Percentiles rank a stretch among this genome's conserved stretches.
Evolutionary conservation across 1,284 basidiomycete genomes (phyloP).

Genomic region (Rhodotorula sp.): DNA sequence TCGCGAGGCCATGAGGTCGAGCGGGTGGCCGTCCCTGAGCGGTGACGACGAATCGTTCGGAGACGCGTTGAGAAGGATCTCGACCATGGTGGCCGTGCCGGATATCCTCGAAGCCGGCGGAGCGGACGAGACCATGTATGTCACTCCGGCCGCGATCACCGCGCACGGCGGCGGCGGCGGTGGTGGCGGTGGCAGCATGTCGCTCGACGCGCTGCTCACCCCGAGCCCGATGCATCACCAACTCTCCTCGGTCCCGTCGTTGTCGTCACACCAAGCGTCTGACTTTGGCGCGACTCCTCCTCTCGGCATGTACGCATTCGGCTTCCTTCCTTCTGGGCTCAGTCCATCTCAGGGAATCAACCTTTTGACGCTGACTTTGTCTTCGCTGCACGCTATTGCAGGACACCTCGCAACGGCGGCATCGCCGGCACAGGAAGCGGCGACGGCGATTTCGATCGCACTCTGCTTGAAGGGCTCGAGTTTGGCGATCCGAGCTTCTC

Average conservation of each 20-base stretch:
- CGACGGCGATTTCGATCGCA: slow-evolving; percentile 18
- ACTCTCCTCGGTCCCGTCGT: background rate
- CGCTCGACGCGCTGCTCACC: slow-evolving; percentile 4
- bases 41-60: slow-evolving; percentile 7
- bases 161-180: background rate
- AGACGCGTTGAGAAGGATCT: background rate
- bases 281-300: background rate
- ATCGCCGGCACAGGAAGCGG: background rate
- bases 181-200: background rate
- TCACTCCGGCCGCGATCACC: slow-evolving; percentile 8
- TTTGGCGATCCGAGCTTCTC: slow-evolving; percentile 19
- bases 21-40: slow-evolving; percentile 4
- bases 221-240: background rate
- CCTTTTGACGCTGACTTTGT: background rate
- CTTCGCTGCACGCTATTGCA: background rate
- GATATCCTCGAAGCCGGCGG: background rate
- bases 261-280: background rate
- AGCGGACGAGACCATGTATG: background rate
- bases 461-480: slow-evolving; percentile 22
- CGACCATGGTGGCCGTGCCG: background rate
- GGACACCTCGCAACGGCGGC: background rate
- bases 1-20: slow-evolving; percentile 7
- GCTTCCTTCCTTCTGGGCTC: background rate
- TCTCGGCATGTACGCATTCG: background rate
- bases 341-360: background rate